These are phyloP conservation scores for Penicillium lagena DNA, from an alignment of 495 filamentous ascomycete genomes.

Conservation along the genomic window DNA sequence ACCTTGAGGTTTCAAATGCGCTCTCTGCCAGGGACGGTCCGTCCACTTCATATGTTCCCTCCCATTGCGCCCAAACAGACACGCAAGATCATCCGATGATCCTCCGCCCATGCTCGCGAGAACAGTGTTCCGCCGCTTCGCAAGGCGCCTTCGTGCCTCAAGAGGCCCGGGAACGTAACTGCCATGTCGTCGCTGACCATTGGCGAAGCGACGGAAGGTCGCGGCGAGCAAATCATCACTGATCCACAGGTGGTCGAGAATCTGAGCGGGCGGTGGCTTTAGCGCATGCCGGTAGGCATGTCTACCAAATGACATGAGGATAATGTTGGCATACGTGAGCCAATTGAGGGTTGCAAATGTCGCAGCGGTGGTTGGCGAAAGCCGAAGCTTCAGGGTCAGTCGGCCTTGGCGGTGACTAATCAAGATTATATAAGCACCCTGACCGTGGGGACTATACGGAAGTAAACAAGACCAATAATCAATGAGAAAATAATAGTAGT, in stretches of 20 bases:
- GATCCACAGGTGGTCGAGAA: constrained; percentile 45
- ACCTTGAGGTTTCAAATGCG: constrained; percentile 20
- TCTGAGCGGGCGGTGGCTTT: constrained; percentile 16
- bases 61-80: constrained; percentile 40
- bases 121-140: constrained; percentile 44
- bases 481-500: background rate
- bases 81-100: constrained; percentile 28
- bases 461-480: background rate
- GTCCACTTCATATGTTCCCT: constrained; percentile 40
- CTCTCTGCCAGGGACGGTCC: constrained; percentile 22
- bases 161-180: constrained; percentile 53
- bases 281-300: constrained; percentile 39
- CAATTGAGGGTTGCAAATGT: constrained; percentile 15
- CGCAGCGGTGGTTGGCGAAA: background rate
- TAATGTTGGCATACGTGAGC: constrained; percentile 15
- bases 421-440: background rate
- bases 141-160: constrained; percentile 49
- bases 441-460: background rate
- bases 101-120: constrained; percentile 30
- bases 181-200: constrained; percentile 40
- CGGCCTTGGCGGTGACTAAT: constrained; percentile 10
- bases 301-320: constrained; percentile 37
- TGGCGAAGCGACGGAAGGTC: constrained; percentile 42
- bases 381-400: constrained; percentile 1
- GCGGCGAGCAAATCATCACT: constrained; percentile 47